phyloP scores from a whole-genome alignment of 345 rosid genomes.

The Psidium friedrichsthalianum region DNA sequence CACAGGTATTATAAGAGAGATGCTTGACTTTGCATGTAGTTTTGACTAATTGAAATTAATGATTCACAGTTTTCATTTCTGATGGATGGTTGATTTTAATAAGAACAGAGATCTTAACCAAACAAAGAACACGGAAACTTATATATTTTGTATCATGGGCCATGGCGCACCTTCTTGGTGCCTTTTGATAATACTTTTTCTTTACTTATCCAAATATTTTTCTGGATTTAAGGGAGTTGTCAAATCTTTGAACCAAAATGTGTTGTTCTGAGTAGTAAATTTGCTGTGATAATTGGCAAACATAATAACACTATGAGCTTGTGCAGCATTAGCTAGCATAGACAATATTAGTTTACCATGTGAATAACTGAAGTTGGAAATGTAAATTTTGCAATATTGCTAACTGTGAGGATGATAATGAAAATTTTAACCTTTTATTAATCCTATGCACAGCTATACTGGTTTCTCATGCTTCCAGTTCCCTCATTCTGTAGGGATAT shows the following conservation, averaged over 20 bases:
- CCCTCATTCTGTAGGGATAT: constrained; percentile 19
- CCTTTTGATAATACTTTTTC: neutral
- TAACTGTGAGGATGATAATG: neutral
- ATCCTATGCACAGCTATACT: neutral
- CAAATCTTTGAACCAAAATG: neutral
- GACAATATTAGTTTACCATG: neutral
- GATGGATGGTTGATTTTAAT: neutral
- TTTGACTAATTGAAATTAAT: neutral
- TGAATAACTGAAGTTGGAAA: neutral
- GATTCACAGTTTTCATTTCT: neutral
- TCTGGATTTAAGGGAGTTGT: neutral
- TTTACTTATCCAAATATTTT: neutral
- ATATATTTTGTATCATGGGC: neutral
- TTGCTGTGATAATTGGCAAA: neutral
- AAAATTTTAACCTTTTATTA: neutral
- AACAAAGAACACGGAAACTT: neutral
- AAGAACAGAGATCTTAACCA: neutral
- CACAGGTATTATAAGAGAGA: constrained; percentile 12
- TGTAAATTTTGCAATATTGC: neutral
- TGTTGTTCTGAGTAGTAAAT: neutral
- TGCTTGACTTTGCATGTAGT: neutral
- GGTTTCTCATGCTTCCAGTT: neutral
- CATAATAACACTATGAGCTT: neutral
- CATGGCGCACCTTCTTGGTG: neutral
- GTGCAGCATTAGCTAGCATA: neutral